Evolutionary conservation across 306 rosid genomes (phyloP).

Genomic region (Lablab purpureus): DNA sequence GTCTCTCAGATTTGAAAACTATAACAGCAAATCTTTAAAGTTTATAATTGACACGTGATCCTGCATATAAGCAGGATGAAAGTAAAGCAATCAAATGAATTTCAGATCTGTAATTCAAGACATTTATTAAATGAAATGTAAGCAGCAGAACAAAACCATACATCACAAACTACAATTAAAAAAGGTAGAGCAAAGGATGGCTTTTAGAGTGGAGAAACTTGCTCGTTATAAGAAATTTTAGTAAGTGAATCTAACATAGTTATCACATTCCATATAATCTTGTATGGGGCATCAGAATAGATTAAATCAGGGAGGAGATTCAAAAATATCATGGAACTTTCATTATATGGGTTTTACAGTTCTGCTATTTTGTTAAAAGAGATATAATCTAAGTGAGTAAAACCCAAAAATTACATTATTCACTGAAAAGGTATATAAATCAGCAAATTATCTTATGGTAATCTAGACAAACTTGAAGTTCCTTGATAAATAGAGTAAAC

Average conservation of each 20-base stretch:
- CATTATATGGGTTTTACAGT: constrained; percentile 17
- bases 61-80: constrained; percentile 21
- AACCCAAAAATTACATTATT: constrained; percentile 32
- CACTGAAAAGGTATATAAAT: constrained; percentile 2
- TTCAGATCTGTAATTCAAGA: constrained; percentile 19
- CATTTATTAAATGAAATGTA: constrained; percentile 12
- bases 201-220: constrained; percentile 22
- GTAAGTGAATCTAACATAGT: constrained; percentile 24
- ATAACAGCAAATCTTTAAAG: background rate
- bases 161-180: background rate
- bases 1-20: constrained; percentile 21
- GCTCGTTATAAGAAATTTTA: background rate
- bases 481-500: background rate
- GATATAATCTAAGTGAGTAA: constrained; percentile 12
- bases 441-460: constrained; percentile 15
- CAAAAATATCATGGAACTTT: constrained; percentile 15
- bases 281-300: background rate
- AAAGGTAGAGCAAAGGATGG: background rate
- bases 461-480: constrained; percentile 32
- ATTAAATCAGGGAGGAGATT: background rate
- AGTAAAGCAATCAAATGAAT: background rate
- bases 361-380: constrained; percentile 9
- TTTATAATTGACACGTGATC: background rate
- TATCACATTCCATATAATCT: constrained; percentile 11
- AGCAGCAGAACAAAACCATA: constrained; percentile 27